Conservation (phyloP, 345 rosid species). For the Hibiscus tridactylites region DNA sequence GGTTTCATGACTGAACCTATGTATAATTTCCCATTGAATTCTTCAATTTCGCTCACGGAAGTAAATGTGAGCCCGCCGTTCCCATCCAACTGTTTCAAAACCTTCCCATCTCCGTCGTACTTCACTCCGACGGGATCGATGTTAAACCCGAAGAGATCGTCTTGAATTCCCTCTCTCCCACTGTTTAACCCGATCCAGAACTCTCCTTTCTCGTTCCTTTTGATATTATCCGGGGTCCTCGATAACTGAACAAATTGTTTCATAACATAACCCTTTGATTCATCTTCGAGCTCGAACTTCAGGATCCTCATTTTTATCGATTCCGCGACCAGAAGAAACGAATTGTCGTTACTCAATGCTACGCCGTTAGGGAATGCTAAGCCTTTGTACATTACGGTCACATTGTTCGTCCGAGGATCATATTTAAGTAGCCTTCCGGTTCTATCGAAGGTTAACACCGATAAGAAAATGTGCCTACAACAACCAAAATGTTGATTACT, state of each 20-base stretch:
- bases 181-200: not conserved
- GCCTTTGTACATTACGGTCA: not conserved
- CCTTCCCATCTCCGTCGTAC: not conserved
- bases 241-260: constrained; percentile 18
- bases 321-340: constrained; percentile 36
- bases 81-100: not conserved
- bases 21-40: not conserved
- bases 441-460: not conserved
- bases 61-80: not conserved
- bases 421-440: not conserved
- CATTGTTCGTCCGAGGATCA: not conserved
- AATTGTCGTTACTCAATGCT: constrained; percentile 37
- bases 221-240: constrained; percentile 37
- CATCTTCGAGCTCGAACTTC: constrained; percentile 12
- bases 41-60: not conserved
- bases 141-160: not conserved
- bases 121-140: not conserved
- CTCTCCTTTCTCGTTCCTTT: not conserved
- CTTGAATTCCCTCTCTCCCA: not conserved
- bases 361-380: constrained; percentile 45
- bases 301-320: constrained; percentile 14
- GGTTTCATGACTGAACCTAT: not conserved
- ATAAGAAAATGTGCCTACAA: not conserved
- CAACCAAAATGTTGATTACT: not conserved
- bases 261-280: not conserved